phyloP scores from a whole-genome alignment of 2,329 filamentous ascomycete genomes.

The Scedosporium dehoogii region DNA sequence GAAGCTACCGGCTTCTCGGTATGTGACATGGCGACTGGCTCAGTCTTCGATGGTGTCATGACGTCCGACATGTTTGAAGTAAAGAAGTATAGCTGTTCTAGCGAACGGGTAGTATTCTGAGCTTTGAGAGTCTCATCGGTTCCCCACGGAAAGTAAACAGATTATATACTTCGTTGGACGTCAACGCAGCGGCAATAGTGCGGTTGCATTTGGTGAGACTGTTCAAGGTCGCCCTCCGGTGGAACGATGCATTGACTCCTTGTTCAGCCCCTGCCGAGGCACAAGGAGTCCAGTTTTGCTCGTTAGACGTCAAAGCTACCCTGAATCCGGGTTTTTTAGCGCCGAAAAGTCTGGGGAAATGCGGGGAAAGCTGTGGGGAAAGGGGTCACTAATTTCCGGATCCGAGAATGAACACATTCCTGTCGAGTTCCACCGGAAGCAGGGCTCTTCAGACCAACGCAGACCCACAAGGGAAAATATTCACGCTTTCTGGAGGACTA shows the following conservation, averaged over 20 bases:
- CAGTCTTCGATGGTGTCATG: neutral
- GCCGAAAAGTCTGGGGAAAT: neutral
- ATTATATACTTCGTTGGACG: neutral
- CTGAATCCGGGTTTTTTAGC: neutral
- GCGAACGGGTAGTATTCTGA: neutral
- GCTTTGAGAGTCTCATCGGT: neutral
- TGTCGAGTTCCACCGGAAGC: conserved; percentile 1
- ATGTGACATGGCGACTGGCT: conserved; percentile 3
- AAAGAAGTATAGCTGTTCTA: neutral
- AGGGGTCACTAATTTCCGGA: neutral
- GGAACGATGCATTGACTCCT: neutral
- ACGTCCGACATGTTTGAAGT: neutral
- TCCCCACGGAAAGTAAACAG: neutral
- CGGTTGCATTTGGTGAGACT: neutral
- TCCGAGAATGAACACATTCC: neutral
- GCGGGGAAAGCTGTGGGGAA: conserved; percentile 2
- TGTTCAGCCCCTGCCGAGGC: no score
- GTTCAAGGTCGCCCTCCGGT: neutral
- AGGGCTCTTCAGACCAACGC: neutral
- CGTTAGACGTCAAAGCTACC: neutral
- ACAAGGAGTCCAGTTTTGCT: no score
- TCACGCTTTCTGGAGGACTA: neutral
- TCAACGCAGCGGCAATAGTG: neutral
- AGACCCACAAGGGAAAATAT: neutral
- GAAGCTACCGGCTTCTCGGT: neutral